phyloP scores from a whole-genome alignment of 495 filamentous ascomycete species.

The Chlorociboria aeruginascens region DNA sequence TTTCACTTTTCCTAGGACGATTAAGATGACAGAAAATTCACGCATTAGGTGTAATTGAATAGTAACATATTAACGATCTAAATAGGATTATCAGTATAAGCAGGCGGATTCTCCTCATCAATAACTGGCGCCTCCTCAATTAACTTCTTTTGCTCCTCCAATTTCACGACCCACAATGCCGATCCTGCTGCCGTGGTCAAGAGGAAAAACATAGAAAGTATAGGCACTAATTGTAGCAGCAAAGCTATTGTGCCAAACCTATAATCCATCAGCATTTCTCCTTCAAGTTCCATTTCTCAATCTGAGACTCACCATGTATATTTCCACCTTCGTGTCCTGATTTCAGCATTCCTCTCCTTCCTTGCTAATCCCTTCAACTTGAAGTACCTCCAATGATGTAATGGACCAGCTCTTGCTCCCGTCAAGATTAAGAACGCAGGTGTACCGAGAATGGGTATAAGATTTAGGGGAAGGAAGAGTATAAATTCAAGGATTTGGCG shows the following conservation, averaged over 20 bases:
- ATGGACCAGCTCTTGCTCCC: constrained; percentile 42
- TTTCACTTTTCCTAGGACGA: too few relatives aligned
- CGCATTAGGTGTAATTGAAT: too few relatives aligned
- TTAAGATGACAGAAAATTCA: too few relatives aligned
- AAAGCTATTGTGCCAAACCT: constrained; percentile 43
- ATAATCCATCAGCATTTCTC: constrained; percentile 6
- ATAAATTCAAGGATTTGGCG: constrained; percentile 71
- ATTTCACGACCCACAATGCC: constrained; percentile 68
- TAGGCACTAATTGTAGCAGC: constrained; percentile 59
- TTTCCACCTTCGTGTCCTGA: constrained; percentile 57
- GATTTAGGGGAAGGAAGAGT: constrained; percentile 72
- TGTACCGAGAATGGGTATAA: constrained; percentile 78
- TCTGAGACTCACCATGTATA: constrained; percentile 31
- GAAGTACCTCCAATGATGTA: constrained; percentile 62
- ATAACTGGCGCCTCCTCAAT: constrained; percentile 7
- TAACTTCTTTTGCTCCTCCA: constrained; percentile 28
- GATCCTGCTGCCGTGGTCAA: constrained; percentile 70
- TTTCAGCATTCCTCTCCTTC: constrained; percentile 48
- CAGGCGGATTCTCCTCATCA: constrained; percentile 9
- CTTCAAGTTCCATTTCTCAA: neutral
- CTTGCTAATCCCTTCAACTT: constrained; percentile 61
- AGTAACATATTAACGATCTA: constrained; percentile 1
- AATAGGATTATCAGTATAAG: constrained; percentile 17
- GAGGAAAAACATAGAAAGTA: constrained; percentile 78
- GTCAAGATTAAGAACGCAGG: constrained; percentile 66